phyloP scores from a whole-genome alignment of 2,329 filamentous ascomycete species.

The Claviceps quebecensis region DNA sequence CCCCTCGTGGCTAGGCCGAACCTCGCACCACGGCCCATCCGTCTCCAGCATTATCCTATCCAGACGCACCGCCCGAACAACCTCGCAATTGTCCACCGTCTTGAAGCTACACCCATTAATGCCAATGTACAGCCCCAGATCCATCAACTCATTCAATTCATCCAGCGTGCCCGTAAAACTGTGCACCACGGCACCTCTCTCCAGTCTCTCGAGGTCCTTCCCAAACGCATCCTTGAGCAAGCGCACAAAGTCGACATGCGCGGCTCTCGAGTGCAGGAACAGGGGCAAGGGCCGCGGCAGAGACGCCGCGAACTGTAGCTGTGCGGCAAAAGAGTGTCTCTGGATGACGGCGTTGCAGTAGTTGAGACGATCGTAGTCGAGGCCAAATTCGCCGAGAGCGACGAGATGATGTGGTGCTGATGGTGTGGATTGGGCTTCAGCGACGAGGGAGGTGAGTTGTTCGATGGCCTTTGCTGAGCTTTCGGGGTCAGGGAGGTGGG shows the following conservation, averaged over 20 bases:
- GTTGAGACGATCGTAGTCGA: slow-evolving; percentile 88
- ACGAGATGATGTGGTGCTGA: slow-evolving; percentile 32
- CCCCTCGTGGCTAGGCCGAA: slow-evolving; percentile 75
- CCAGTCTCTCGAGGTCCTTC: slow-evolving; percentile 47
- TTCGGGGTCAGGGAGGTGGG: slow-evolving; percentile 28
- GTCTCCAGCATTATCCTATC: slow-evolving; percentile 86
- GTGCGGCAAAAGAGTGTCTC: slow-evolving; percentile 69
- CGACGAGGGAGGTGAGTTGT: slow-evolving; percentile 50
- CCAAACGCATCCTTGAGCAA: slow-evolving; percentile 49
- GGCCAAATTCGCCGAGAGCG: slow-evolving; percentile 87
- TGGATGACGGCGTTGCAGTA: slow-evolving; percentile 69
- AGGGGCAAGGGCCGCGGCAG: slow-evolving; percentile 65
- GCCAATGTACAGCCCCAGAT: slow-evolving; percentile 76
- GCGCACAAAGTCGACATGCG: slow-evolving; percentile 68
- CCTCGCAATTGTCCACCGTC: slow-evolving; percentile 76
- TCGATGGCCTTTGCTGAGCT: slow-evolving; percentile 37
- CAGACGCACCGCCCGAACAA: slow-evolving; percentile 66
- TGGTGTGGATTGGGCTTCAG: slow-evolving; percentile 37
- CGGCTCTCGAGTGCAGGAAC: slow-evolving; percentile 84
- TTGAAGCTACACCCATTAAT: slow-evolving; percentile 96
- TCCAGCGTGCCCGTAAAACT: slow-evolving; percentile 81
- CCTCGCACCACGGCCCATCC: slow-evolving; percentile 95
- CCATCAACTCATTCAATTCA: slow-evolving; percentile 71
- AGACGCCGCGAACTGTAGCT: slow-evolving; percentile 62
- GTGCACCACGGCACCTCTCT: slow-evolving; percentile 74